Conservation (phyloP, 306 rosid species). For the Hippophae gyantsensis region DNA sequence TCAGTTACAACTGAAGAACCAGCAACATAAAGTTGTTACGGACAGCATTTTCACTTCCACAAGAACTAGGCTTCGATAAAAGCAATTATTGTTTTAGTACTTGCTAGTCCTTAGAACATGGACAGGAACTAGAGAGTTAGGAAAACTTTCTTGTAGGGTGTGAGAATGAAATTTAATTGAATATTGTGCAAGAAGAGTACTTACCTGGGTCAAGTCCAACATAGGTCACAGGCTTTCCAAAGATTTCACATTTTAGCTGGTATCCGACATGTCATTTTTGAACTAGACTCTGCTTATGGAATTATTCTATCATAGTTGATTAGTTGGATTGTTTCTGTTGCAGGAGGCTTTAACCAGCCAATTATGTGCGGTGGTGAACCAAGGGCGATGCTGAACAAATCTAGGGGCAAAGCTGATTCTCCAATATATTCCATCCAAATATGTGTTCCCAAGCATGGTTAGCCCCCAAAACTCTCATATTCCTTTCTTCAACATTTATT, state of each 20-base stretch:
- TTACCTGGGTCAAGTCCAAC: too few species aligned
- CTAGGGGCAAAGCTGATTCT: slow-evolving; percentile 79
- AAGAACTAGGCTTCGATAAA: too few species aligned
- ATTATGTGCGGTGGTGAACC: slow-evolving; percentile 96
- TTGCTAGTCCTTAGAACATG: too few species aligned
- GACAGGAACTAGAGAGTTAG: too few species aligned
- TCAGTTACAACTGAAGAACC: background rate
- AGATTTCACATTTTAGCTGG: background rate
- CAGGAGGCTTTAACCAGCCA: slow-evolving; percentile 97
- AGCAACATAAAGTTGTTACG: too few species aligned
- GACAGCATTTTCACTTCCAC: too few species aligned
- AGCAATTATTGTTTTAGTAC: too few species aligned
- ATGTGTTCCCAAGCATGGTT: slow-evolving; percentile 79
- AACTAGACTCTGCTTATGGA: background rate
- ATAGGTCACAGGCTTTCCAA: too few species aligned
- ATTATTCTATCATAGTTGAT: slow-evolving; percentile 5
- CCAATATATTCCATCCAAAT: slow-evolving; percentile 76
- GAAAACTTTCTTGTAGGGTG: too few species aligned
- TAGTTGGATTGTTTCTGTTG: slow-evolving; percentile 4
- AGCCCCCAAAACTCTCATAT: slow-evolving; percentile 2
- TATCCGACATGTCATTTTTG: background rate
- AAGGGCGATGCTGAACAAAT: slow-evolving; percentile 66
- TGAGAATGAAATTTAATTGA: too few species aligned
- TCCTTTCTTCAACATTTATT: background rate
- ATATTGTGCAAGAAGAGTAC: too few species aligned